Evolutionary conservation across 495 filamentous ascomycete genomes (phyloP), one percentile per base, ranked within the genome.

Genomic region (Bryoglossum gracile): DNA sequence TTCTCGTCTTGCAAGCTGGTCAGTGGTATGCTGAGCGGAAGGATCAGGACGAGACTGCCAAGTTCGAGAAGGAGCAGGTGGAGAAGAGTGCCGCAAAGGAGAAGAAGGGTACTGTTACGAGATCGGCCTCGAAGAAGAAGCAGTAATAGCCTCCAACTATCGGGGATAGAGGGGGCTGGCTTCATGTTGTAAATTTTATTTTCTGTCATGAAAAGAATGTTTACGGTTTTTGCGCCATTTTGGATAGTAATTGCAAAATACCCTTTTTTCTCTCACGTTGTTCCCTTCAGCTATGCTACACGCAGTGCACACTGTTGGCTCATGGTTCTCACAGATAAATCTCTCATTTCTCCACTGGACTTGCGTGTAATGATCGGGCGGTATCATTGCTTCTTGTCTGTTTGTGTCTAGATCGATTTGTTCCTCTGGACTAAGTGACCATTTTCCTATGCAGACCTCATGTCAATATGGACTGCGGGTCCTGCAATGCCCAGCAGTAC

Each of bases 1-100:
- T 98, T 22, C 58, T 98, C 51, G 86, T 94, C 24, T 70, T 98
- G 60, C 94, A 98, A 79, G 90, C 88, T 6, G 92, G 94, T 10
- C 91, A 97, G 74, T 98, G 92, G 92, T 98, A 98, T 71, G 92
- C 94, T 21, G 89, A 95, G 76, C 70, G 82, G 53, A 95, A 92
- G 77, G 89, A 96, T 65, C 71, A 71, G 61, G 82, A 89, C 67
- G 91, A 97, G 68, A 73, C 71, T 53, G 82, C 78, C 63, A 69
- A 69, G 54, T 71, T 85, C 47, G 70, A 76, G 35, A 67, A 71
- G 61, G 72, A 78, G 67, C 67, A 64, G 43, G 68, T 68, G 52
- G 73, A 72, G 54, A 71, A 75, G 65, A 66, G 21, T 25, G 52
- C 48, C 24, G 50, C 53, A 3, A 57, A 52, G 21, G 35, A 11